Evolutionary conservation across 805 yeast genomes (phyloP), one percentile per base, ranked within the genome.

Genomic region (Trichomonascus vanleenenianus): DNA sequence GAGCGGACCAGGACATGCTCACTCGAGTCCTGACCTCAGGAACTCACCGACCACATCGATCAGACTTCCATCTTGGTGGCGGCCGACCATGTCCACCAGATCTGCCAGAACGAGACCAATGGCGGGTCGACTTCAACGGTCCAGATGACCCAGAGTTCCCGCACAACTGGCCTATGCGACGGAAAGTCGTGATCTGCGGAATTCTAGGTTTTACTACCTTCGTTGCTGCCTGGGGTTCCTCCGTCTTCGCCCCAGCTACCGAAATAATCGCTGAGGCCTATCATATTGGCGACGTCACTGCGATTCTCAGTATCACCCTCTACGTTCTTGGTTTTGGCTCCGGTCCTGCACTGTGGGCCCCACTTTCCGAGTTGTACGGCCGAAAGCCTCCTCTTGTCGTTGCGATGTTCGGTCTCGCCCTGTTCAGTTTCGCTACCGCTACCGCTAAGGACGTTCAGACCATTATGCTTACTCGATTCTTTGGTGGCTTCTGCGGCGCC

Each of bases 341-440:
- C 2, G 94, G 95, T 14, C 95, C 96, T 1, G 71, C 85, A 46
- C 56, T 83, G 32, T 85, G 87, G 81, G 94, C 86, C 20, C 91
- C 91, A 15, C 61, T 83, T 16, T 79, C 85, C 14, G 93, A 83
- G 57, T 56, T 82, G 33, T 82, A 72, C 55, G 91, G 93, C 39
- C 72, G 94, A 61, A 74, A 75, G 59, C 63, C 73, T n/a, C 76
- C 82, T 5, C 54, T 81, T 40, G 52, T 81, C 1, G 53, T 75
- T 2, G 74, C 84, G 2, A 61, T 73, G 7, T 65, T 81, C 18
- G 72, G 78, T 0, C 77, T 70, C 58, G 65, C 72, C 4, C 52
- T 73, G 38, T 83, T 84, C 63, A 71, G 72, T 36, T 81, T 81
- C 57, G 93, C 81, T 1, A 76, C 75, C 34, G 94, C 88, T 1